Base-by-base conservation (phyloP, 805 yeast genomes). In the Kluyveromyces wickerhamii region DNA sequence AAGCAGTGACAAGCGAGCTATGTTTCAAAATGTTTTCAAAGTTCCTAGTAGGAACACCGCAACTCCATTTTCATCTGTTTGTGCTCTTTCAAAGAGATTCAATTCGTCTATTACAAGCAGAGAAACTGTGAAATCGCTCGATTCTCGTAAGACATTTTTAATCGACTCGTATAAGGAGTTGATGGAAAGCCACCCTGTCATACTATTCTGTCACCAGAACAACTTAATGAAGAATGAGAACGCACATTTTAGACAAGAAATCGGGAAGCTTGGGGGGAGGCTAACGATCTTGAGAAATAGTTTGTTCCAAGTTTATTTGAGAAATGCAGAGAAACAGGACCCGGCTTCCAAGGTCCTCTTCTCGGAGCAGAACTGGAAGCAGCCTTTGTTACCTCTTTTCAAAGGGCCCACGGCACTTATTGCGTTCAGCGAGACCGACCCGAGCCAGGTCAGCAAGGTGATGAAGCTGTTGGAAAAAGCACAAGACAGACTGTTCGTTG, bases 381-480 rank as follows among this genome's bases (percentile, higher is more conserved):
- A 85, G 57, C 94, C 95, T 11, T 60, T 89, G 45, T 55, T 71
- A 17, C 75, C 78, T 7, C 65, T 87, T 35, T 69, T 92, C 39
- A 63, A 64, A 40, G 97, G 97, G 7, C 96, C 97, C 16, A 79
- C 95, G 2, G 94, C 94, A 1, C 68, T 83, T 7, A 74, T 89
- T 37, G 57, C 81, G 14, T 70, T 86, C 40, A 73, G 73, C 28
- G 74, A 70, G 40, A 65, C 81, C 22, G 79, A 86, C 43, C 96
- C 96, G n/a, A 48, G 61, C 11, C 62, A 65, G 14, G 83, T 88
- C 8, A 72, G 72, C 19, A 65, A 67, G 35, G 73, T 84, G 4
- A 59, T 84, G 47, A 79, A 73, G 49, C 54, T 75, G 19, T 53
- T 87, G 32, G 78, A 75, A 45, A 56, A 67, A 27, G 72, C 79